A percentile compares a stretch with the other conserved stretches of the same genome.
Conservation (phyloP, 441 rosid species). For the Bocquillonia castaneifolia region DNA sequence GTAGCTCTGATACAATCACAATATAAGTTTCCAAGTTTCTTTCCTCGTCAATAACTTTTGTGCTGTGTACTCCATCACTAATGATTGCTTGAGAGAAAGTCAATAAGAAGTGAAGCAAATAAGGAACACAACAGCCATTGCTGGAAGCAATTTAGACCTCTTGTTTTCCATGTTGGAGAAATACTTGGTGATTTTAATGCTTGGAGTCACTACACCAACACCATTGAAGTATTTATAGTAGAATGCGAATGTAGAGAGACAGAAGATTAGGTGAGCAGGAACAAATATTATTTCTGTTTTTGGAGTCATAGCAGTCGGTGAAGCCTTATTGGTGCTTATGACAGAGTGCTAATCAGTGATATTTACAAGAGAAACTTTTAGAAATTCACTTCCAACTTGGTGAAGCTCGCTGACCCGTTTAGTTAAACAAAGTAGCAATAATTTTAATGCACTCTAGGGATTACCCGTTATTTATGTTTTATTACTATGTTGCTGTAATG, state of each 20-base stretch:
- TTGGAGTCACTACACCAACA: background rate
- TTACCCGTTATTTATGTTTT: background rate
- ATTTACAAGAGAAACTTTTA: slow-evolving; percentile 2
- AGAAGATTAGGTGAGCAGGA: background rate
- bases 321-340: background rate
- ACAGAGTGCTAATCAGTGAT: background rate
- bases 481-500: background rate
- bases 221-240: slow-evolving; percentile 13
- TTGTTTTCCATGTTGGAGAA: slow-evolving; percentile 20
- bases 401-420: background rate
- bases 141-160: slow-evolving; percentile 8
- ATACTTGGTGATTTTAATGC: background rate
- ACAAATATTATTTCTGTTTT: background rate
- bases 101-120: slow-evolving; percentile 23
- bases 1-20: slow-evolving; percentile 37
- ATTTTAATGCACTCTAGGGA: background rate
- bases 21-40: slow-evolving; percentile 36
- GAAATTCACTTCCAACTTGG: background rate
- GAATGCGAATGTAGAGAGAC: background rate
- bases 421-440: slow-evolving; percentile 8
- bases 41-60: background rate
- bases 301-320: background rate
- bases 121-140: slow-evolving; percentile 12
- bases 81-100: slow-evolving; percentile 23
- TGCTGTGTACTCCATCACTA: background rate